These are phyloP conservation scores for Dovyalis caffra DNA, from an alignment of 345 rosid genomes.

Conservation along the genomic window DNA sequence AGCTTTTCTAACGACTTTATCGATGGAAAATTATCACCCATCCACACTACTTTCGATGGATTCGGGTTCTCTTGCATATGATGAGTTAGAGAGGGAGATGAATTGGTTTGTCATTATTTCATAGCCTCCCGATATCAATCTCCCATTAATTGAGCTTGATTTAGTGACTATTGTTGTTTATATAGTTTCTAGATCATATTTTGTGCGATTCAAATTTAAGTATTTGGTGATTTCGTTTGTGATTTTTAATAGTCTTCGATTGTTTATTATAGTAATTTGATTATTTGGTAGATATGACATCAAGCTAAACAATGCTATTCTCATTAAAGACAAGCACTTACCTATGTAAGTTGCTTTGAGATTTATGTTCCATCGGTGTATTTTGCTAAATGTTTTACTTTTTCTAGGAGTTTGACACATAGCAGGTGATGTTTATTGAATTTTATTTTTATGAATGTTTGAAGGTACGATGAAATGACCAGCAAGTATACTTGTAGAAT, in stretches of 20 bases:
- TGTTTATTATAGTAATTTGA: neutral
- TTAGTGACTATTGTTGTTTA: neutral
- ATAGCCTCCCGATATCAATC: conserved; percentile 88
- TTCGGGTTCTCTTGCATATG: conserved; percentile 85
- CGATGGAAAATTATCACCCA: conserved; percentile 93
- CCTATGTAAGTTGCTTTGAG: conserved; percentile 60
- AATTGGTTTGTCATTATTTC: conserved; percentile 70
- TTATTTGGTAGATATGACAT: conserved; percentile 60
- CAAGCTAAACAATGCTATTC: conserved; percentile 87
- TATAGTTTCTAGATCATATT: neutral
- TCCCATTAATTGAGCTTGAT: conserved; percentile 45
- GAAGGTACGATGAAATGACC: conserved; percentile 62
- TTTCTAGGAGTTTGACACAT: neutral
- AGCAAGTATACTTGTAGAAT: conserved; percentile 48
- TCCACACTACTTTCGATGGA: conserved; percentile 95
- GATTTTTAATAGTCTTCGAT: neutral
- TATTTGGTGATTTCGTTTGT: neutral
- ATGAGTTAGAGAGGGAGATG: conserved; percentile 88
- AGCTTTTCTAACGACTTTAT: conserved; percentile 52
- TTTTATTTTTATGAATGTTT: neutral
- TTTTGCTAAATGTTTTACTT: too few relatives aligned
- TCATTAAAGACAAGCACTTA: conserved; percentile 88
- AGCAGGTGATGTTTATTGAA: neutral
- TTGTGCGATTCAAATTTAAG: neutral
- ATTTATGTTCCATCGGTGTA: neutral